Percentiles rank a stretch among this genome's conserved stretches.
phyloP scores from a whole-genome alignment of 495 filamentous ascomycete species.

The Hypoxylon lienhwacheense region DNA sequence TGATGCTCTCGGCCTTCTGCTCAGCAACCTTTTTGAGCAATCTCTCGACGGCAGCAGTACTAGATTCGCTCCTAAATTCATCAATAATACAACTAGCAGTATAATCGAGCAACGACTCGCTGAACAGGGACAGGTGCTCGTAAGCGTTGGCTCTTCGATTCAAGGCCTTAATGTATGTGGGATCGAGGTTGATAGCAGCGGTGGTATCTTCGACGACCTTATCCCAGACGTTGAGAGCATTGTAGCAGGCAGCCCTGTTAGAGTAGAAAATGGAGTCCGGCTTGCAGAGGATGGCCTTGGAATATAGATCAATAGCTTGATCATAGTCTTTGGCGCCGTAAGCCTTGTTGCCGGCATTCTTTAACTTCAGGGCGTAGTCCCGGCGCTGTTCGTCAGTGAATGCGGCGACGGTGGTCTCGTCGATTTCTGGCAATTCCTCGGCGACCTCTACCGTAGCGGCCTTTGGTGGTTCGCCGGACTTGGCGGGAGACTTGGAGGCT shows the following conservation, averaged over 20 bases:
- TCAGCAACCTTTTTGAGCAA: slow-evolving; percentile 97
- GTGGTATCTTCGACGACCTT: slow-evolving; percentile 98
- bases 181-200: slow-evolving; percentile 86
- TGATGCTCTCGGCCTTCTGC: slow-evolving; percentile 82
- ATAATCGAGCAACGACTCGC: slow-evolving; percentile 94
- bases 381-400: slow-evolving; percentile 76
- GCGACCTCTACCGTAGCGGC: slow-evolving; percentile 62
- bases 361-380: slow-evolving; percentile 84
- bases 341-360: slow-evolving; percentile 94
- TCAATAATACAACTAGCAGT: slow-evolving; percentile 99
- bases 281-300: slow-evolving; percentile 94
- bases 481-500: slow-evolving; percentile 43
- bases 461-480: slow-evolving; percentile 47
- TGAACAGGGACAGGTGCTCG: slow-evolving; percentile 86
- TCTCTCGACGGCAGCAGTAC: slow-evolving; percentile 86
- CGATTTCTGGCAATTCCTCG: slow-evolving; percentile 83
- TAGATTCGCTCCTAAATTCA: slow-evolving; percentile 84
- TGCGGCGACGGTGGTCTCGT: slow-evolving; percentile 70
- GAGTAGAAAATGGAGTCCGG: slow-evolving; percentile 98
- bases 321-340: slow-evolving; percentile 91
- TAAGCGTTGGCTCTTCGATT: slow-evolving; percentile 96
- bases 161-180: slow-evolving; percentile 94
- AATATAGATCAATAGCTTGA: slow-evolving; percentile 89
- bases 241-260: slow-evolving; percentile 96
- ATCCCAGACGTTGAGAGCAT: slow-evolving; percentile 86